Evolutionary conservation across 176 grass and related monocot species (phyloP).

Genomic region (Oryza australiensis): DNA sequence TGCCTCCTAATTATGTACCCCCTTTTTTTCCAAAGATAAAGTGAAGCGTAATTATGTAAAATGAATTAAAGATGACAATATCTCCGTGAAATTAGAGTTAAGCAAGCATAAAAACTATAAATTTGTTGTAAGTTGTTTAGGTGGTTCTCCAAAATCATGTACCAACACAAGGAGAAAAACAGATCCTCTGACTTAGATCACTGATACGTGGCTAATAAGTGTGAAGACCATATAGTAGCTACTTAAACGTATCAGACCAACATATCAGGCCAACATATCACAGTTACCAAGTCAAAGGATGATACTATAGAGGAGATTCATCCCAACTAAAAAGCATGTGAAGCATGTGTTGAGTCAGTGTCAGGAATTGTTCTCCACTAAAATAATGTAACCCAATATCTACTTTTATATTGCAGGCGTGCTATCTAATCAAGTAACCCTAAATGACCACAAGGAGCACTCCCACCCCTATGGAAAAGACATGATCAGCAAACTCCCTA

Average conservation of each 20-base stretch:
- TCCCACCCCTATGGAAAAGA: background rate
- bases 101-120: background rate
- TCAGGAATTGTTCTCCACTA: background rate
- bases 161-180: background rate
- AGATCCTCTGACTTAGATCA: too few relatives aligned
- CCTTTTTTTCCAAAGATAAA: too few relatives aligned
- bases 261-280: too few relatives aligned
- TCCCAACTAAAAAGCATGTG: too few relatives aligned
- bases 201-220: too few relatives aligned
- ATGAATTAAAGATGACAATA: background rate
- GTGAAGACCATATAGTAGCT: too few relatives aligned
- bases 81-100: background rate
- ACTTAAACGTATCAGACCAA: too few relatives aligned
- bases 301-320: too few relatives aligned
- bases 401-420: background rate
- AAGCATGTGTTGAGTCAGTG: background rate
- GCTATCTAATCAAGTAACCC: background rate
- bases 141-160: background rate
- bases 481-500: background rate
- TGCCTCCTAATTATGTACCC: too few relatives aligned
- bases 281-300: too few relatives aligned
- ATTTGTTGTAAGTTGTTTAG: background rate
- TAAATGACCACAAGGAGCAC: background rate
- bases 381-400: background rate
- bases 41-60: too few relatives aligned